Evolutionary conservation across 306 rosid genomes (phyloP), one percentile per base, ranked within the genome.

Genomic region (cucumber (Cucumis sativus)): DNA sequence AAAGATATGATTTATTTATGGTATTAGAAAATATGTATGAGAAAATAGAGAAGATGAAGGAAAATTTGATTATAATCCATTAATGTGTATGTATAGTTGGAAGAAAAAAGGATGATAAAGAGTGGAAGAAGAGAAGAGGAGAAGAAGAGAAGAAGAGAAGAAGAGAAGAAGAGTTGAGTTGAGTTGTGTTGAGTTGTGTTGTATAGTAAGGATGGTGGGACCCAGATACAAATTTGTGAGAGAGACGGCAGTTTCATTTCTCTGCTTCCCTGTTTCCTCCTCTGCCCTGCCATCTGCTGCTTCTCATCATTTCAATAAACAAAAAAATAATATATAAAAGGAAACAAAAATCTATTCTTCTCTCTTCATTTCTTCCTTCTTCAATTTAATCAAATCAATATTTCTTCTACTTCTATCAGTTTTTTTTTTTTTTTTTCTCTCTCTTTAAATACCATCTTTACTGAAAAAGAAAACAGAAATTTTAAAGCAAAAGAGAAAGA

Each of bases 171-270:
- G 6, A 35, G n/a, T n/a, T n/a, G n/a, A n/a, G n/a, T n/a, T n/a
- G n/a, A n/a, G 39, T 35, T 35, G 39, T 1, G 4, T 35, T 35
- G 25, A 23, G 3, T 12, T 47, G 54, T 47, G 14, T 47, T 1
- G 54, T 4, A 47, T 33, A 33, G 37, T 33, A 33, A 33, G 57
- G 74, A 25, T 65, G 61, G 80, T 65, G 75, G 80, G 75, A 6
- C 80, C 80, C 81, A n/a, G 57, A 67, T 68, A 59, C 18, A 67
- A 78, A 67, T 78, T 67, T 67, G 81, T 21, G 76, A 78, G 67
- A 78, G 54, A 78, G 81, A 78, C 76, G 81, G 66, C 81, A 66
- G 76, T 78, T 78, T 66, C 81, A 68, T 78, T 66, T 78, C 67
- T 66, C 75, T 16, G 37, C 75, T 55, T 55, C 69, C 57, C 57